phyloP scores from a whole-genome alignment of 768 basidiomycete genomes.

The Inosperma sp. region DNA sequence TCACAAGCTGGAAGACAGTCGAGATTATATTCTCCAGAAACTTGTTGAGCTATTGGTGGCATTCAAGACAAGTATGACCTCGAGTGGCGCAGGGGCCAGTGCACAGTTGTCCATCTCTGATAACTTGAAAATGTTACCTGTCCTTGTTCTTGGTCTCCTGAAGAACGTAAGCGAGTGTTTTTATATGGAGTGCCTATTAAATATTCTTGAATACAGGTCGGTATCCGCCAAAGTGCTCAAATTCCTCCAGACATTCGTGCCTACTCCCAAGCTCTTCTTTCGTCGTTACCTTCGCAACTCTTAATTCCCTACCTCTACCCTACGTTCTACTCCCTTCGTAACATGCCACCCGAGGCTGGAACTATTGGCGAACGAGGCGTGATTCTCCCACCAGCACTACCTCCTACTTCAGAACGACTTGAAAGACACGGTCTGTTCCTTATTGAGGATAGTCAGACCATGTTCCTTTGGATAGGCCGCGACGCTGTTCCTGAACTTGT shows the following conservation, averaged over 20 bases:
- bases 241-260: slow-evolving; percentile 96
- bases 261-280: slow-evolving; percentile 89
- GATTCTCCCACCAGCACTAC: slow-evolving; percentile 81
- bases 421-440: slow-evolving; percentile 94
- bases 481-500: slow-evolving; percentile 96
- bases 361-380: slow-evolving; percentile 87
- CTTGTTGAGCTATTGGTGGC: slow-evolving; percentile 79
- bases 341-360: slow-evolving; percentile 93
- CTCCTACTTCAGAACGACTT: slow-evolving; percentile 90
- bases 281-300: slow-evolving; percentile 84
- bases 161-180: slow-evolving; percentile 69
- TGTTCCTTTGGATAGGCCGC: slow-evolving; percentile 98
- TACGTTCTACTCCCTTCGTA: slow-evolving; percentile 92
- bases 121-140: slow-evolving; percentile 92
- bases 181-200: not conserved
- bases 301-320: slow-evolving; percentile 95
- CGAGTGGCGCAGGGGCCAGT: slow-evolving; percentile 87
- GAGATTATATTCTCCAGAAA: slow-evolving; percentile 80
- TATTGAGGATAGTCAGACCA: slow-evolving; percentile 96
- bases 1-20: slow-evolving; percentile 83
- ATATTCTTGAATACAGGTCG: slow-evolving; percentile 52
- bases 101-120: slow-evolving; percentile 90
- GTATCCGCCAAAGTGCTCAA: slow-evolving; percentile 91
- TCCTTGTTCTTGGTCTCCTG: slow-evolving; percentile 82
- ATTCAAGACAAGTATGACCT: slow-evolving; percentile 96